Base-by-base conservation (phyloP, 495 filamentous ascomycete species). In the Penicillium canescens region DNA sequence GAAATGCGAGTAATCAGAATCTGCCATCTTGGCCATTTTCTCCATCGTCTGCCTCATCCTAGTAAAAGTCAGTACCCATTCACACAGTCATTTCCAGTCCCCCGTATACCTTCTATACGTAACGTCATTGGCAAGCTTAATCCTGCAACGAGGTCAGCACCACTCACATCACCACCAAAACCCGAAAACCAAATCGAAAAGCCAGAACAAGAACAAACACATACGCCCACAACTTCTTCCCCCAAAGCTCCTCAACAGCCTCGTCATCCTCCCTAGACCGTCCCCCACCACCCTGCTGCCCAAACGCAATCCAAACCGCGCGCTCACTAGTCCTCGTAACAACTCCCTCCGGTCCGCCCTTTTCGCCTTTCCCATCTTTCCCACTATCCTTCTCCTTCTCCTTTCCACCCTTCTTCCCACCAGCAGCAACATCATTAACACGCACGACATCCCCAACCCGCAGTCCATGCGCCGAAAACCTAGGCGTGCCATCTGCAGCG, bases 111-210 rank as follows among this genome's bases (percentile, higher is more conserved):
- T 78, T 72, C 88, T 82, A 71, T 88, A 92, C 35, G 92, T 96
- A 57, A 96, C 86, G 73, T 98, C 95, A 71, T 98, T 96, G 13
- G 94, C 91, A 62, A 98, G 73, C 76, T 98, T 98, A 18, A 98
- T 86, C 39, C 84, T 86, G 57, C 39, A 51, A 49, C 12, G n/a
- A 12, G 28, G 33, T 60, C 14, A 63, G 52, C 50, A 41, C 28
- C 28, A 8, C 1, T 18, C 18, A 18, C 18, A 18, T 18, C 18
- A 18, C 0, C 5, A 31, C 28, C 6, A 5, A 31, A 10, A 31
- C 7, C 5, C 6, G 28, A 31, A 2, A 10, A 2, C 28, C 28
- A 31, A 37, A 28, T 20, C 33, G 56, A 34, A 12, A 8, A 24
- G 37, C 39, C 24, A 38, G 20, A 33, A 52, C 28, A 9, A 6